phyloP scores from a whole-genome alignment of 129 eudicot species.

The Centaurea solstitialis region DNA sequence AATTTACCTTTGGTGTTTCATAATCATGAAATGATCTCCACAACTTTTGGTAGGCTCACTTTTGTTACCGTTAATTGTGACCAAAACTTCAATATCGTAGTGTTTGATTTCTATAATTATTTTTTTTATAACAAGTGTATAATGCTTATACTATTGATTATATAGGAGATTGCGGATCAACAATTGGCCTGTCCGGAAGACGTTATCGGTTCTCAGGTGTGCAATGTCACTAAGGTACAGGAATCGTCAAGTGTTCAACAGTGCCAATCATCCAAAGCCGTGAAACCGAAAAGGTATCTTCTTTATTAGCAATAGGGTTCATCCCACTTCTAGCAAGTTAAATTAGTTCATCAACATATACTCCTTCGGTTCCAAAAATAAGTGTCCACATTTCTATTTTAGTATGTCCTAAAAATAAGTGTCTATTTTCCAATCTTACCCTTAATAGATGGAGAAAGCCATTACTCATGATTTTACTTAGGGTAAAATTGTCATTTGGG shows the following conservation, averaged over 20 bases:
- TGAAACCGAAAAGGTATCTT: slow-evolving; percentile 63
- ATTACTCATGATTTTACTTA: not conserved
- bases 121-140: not conserved
- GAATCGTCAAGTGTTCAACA: slow-evolving; percentile 27
- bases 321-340: not conserved
- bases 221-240: slow-evolving; percentile 17
- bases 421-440: not conserved
- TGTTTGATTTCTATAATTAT: not conserved
- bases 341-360: not conserved
- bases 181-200: slow-evolving; percentile 15
- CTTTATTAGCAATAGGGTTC: not conserved
- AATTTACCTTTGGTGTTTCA: not conserved
- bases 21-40: not conserved
- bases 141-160: slow-evolving; percentile 5
- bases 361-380: not conserved
- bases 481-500: not conserved
- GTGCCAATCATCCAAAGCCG: slow-evolving; percentile 18
- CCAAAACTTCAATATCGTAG: not conserved
- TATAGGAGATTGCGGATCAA: slow-evolving; percentile 18
- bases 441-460: not conserved
- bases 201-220: slow-evolving; percentile 9
- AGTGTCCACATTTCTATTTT: too few relatives aligned
- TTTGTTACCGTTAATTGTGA: not conserved
- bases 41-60: too few relatives aligned
- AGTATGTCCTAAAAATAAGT: not conserved